A percentile compares a stretch with the other conserved stretches of the same genome.
These are phyloP conservation scores for Botryotinia globosa DNA, from an alignment of 2,329 filamentous ascomycete species.

Conservation along the genomic window DNA sequence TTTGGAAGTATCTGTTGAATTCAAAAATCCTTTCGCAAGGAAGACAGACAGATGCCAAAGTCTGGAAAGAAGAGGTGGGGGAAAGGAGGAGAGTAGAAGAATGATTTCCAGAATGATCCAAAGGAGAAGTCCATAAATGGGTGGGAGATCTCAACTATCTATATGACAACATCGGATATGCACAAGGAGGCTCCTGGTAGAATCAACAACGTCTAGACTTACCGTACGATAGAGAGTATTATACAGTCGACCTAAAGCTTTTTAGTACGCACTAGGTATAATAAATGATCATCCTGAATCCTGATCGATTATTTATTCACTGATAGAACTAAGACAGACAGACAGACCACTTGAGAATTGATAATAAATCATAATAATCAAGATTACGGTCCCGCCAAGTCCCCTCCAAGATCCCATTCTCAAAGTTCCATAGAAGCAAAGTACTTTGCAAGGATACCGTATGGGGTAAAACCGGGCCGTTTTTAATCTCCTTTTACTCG, in stretches of 20 bases:
- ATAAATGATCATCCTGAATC: neutral
- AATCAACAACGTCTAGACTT: neutral
- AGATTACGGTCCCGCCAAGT: neutral
- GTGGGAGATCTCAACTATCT: neutral
- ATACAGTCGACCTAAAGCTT: neutral
- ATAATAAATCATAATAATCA: constrained; percentile 7
- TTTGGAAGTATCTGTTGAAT: neutral
- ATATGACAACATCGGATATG: neutral
- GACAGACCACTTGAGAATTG: neutral
- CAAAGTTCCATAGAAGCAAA: neutral
- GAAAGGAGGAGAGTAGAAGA: neutral
- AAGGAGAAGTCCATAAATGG: neutral
- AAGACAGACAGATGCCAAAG: neutral
- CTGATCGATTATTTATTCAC: neutral
- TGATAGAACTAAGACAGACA: neutral
- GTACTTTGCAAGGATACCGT: neutral
- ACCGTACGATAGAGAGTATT: neutral
- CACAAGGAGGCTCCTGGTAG: neutral
- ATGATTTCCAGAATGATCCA: neutral
- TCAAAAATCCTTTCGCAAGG: neutral
- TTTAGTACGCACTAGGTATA: neutral
- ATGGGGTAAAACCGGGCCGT: constrained; percentile 8
- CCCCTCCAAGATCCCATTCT: neutral
- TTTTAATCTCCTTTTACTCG: neutral
- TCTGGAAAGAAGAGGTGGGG: neutral